Conservation (phyloP, 139 green algal genomes). For the Chlamydomonas asymmetrica region DNA sequence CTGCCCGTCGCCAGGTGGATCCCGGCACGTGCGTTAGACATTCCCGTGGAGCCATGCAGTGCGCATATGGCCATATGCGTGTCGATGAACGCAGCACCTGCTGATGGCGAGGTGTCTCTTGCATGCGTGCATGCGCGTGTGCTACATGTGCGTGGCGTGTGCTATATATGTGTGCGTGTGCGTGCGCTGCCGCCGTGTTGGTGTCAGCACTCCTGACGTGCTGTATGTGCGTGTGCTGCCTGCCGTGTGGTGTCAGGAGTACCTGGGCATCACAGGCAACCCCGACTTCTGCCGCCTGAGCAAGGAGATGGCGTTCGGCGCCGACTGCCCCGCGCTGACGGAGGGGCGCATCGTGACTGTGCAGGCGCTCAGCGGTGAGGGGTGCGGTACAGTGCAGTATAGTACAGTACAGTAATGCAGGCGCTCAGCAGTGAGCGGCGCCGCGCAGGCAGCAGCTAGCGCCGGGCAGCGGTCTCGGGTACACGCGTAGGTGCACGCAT, state of each 20-base stretch:
- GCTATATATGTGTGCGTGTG: not conserved
- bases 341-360: constrained; percentile 64
- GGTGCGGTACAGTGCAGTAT: not conserved
- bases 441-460: constrained; percentile 67
- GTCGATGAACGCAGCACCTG: not conserved
- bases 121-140: not conserved
- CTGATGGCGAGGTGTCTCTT: not conserved
- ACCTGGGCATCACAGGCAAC: constrained; percentile 82
- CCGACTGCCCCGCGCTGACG: constrained; percentile 34
- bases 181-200: not conserved
- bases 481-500: too few relatives aligned
- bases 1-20: too few relatives aligned
- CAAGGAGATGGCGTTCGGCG: constrained; percentile 73
- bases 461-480: too few relatives aligned
- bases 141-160: not conserved
- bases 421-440: not conserved
- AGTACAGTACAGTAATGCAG: not conserved
- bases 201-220: not conserved
- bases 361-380: constrained; percentile 68
- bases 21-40: too few relatives aligned
- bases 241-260: constrained; percentile 63
- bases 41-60: too few relatives aligned
- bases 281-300: constrained; percentile 70
- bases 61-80: not conserved
- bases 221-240: not conserved